Evolutionary conservation across 768 basidiomycete species (phyloP).

Genomic region (Kwoniella shandongensis): DNA sequence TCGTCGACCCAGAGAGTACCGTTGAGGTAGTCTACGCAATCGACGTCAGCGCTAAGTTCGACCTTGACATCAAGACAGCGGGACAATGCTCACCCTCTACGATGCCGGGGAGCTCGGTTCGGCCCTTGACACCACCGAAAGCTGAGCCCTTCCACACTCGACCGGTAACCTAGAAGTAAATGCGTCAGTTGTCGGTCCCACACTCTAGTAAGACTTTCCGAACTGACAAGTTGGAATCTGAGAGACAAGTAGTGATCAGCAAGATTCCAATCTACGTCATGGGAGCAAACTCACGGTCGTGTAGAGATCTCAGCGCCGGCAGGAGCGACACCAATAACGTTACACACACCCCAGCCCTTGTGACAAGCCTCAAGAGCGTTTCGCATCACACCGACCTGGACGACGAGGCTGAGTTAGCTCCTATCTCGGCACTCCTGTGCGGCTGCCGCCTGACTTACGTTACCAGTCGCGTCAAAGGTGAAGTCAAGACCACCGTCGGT

Average conservation of each 20-base stretch:
- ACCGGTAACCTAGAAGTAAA: conserved; percentile 42
- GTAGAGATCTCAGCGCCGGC: conserved; percentile 94
- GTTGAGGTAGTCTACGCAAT: conserved; percentile 49
- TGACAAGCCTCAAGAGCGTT: conserved; percentile 97
- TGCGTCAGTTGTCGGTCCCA: background rate
- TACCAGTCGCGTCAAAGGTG: conserved; percentile 96
- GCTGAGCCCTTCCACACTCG: conserved; percentile 82
- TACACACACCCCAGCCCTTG: conserved; percentile 98
- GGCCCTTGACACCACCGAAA: conserved; percentile 97
- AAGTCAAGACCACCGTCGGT: conserved; percentile 97
- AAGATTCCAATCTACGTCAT: no score
- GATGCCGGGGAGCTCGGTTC: conserved; percentile 89
- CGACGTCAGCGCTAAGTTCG: conserved; percentile 3
- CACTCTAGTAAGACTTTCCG: background rate
- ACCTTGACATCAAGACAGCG: background rate
- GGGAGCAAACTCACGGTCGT: conserved; percentile 72
- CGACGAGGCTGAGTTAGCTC: background rate
- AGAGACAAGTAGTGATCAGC: background rate
- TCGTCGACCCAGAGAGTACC: conserved; percentile 69
- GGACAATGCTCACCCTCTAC: conserved; percentile 67
- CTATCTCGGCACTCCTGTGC: background rate
- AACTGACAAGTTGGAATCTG: conserved; percentile 36
- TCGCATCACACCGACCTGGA: conserved; percentile 85
- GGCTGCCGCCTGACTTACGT: conserved; percentile 57
- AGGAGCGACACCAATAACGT: conserved; percentile 93